Conservation (phyloP, 495 filamentous ascomycete genomes). For the Bacidia rubella region DNA sequence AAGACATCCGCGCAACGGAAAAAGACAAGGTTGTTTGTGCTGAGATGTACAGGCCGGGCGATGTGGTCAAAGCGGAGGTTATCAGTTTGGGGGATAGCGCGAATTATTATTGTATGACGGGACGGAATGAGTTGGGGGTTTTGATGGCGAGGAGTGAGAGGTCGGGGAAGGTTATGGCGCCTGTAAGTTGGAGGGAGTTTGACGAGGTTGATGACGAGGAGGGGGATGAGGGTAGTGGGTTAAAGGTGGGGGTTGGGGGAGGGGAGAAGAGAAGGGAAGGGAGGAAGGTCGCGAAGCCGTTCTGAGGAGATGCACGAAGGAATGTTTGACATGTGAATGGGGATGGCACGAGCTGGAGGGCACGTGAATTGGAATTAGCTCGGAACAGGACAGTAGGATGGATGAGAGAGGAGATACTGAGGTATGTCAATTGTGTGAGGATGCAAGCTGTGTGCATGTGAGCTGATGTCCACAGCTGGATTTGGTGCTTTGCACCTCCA, state of each 20-base stretch:
- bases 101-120: slow-evolving; percentile 85
- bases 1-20: slow-evolving; percentile 90
- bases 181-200: slow-evolving; percentile 91
- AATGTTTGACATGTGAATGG: background rate
- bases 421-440: no score
- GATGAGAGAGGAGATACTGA: no score
- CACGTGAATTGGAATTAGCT: background rate
- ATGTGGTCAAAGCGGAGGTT: slow-evolving; percentile 81
- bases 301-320: slow-evolving; percentile 35
- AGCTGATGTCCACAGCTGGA: no score
- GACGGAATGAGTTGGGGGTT: slow-evolving; percentile 80
- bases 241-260: no score
- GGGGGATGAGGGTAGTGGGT: slow-evolving; percentile 35
- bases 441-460: no score
- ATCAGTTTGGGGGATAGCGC: slow-evolving; percentile 86
- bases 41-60: slow-evolving; percentile 84
- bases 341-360: background rate
- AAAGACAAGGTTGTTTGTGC: slow-evolving; percentile 85
- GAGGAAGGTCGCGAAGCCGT: slow-evolving; percentile 89
- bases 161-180: slow-evolving; percentile 70
- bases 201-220: slow-evolving; percentile 39
- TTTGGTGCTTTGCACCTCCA: no score
- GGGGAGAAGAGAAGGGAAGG: slow-evolving; percentile 59
- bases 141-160: slow-evolving; percentile 84
- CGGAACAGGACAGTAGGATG: no score